Conservation (phyloP, 441 rosid species). For the Pelargonium fulgidum region DNA sequence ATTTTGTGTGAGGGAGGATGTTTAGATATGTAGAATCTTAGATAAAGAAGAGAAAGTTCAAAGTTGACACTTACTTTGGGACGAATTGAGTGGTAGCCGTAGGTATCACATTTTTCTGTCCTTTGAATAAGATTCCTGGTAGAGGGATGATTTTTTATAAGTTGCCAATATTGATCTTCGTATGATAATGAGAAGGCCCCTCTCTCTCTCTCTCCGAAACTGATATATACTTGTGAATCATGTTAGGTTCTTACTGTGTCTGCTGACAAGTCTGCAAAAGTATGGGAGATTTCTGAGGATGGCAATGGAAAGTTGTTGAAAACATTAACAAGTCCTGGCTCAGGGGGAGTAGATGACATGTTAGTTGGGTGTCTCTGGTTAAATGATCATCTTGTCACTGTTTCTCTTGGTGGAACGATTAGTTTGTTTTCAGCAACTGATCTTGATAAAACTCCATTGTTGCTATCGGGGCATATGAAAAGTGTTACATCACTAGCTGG, state of each 20-base stretch:
- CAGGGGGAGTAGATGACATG: constrained; percentile 93
- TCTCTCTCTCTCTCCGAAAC: neutral
- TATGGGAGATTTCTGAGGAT: constrained; percentile 75
- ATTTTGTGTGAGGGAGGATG: too few relatives aligned
- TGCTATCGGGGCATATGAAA: constrained; percentile 82
- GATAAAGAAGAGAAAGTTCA: too few relatives aligned
- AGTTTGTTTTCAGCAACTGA: constrained; percentile 67
- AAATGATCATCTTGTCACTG: constrained; percentile 71
- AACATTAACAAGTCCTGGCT: constrained; percentile 55
- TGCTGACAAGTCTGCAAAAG: constrained; percentile 93
- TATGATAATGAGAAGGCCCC: neutral
- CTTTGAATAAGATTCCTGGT: neutral
- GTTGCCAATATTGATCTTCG: neutral
- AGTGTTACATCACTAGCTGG: constrained; percentile 65
- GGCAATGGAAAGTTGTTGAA: constrained; percentile 62
- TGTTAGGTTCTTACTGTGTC: constrained; percentile 78
- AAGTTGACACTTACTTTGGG: too few relatives aligned
- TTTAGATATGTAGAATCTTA: too few relatives aligned
- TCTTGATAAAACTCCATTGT: constrained; percentile 63
- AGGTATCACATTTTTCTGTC: neutral
- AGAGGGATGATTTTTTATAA: neutral
- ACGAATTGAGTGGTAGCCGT: too few relatives aligned
- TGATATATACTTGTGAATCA: constrained; percentile 13
- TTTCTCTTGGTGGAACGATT: constrained; percentile 85
- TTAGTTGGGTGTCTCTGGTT: constrained; percentile 94